Evolutionary conservation across 805 yeast species (phyloP).

Genomic region (Saccharomycodes ludwigii): DNA sequence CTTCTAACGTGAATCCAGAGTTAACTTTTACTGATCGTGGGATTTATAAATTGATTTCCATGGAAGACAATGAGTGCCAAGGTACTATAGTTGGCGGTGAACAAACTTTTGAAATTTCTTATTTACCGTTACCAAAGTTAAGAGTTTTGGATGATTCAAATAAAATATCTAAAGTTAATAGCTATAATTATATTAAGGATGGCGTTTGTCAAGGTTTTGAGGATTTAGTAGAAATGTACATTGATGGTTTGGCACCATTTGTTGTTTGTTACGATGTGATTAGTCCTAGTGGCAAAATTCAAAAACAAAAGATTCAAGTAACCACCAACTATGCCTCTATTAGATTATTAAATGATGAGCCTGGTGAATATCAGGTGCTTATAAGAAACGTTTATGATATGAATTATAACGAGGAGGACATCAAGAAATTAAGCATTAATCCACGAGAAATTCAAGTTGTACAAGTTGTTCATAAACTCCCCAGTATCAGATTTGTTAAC

Average conservation of each 20-base stretch:
- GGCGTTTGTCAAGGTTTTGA: conserved; percentile 38
- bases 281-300: conserved; percentile 40
- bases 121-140: conserved; percentile 35
- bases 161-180: conserved; percentile 12
- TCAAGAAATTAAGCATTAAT: conserved; percentile 17
- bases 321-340: conserved; percentile 39
- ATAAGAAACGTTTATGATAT: conserved; percentile 57
- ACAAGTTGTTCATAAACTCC: conserved; percentile 50
- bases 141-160: conserved; percentile 23
- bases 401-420: conserved; percentile 35
- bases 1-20: conserved; percentile 20
- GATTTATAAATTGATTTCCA: conserved; percentile 29
- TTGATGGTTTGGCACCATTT: conserved; percentile 56
- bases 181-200: conserved; percentile 20
- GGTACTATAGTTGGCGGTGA: conserved; percentile 32
- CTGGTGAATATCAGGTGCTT: conserved; percentile 52
- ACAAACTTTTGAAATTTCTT: conserved; percentile 28
- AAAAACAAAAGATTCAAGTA: conserved; percentile 31
- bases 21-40: conserved; percentile 35
- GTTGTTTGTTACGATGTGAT: conserved; percentile 52
- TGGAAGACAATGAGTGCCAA: conserved; percentile 39
- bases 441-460: conserved; percentile 27
- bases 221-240: conserved; percentile 35
- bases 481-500: conserved; percentile 40
- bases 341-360: conserved; percentile 28